phyloP scores from a whole-genome alignment of 2,329 filamentous ascomycete genomes.

The Trichophyton mentagrophytes region DNA sequence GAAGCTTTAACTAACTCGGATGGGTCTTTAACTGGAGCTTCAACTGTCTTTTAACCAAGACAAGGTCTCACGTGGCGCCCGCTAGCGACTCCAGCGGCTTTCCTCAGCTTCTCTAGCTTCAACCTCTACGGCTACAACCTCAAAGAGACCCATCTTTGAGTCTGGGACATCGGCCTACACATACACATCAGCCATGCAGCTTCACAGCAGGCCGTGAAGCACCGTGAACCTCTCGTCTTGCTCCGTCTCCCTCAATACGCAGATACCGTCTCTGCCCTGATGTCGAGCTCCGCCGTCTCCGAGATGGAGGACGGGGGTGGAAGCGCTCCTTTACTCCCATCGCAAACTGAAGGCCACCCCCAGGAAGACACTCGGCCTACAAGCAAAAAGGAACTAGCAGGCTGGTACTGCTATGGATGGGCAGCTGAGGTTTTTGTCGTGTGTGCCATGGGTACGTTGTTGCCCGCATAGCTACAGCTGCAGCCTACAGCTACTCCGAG shows the following conservation, averaged over 20 bases:
- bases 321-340: background rate
- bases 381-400: slow-evolving; percentile 71
- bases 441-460: slow-evolving; percentile 55
- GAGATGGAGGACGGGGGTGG: background rate
- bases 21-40: background rate
- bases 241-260: background rate
- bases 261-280: background rate
- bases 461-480: background rate
- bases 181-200: background rate
- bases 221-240: background rate
- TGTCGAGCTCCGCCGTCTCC: background rate
- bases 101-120: background rate
- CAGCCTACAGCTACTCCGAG: too few relatives aligned
- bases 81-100: background rate
- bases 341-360: background rate
- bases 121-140: background rate
- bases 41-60: background rate
- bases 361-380: slow-evolving; percentile 75
- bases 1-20: background rate
- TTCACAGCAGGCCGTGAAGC: background rate
- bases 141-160: background rate
- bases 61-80: background rate
- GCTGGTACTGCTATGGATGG: slow-evolving; percentile 95
- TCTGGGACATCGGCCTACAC: background rate
- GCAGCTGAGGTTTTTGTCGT: slow-evolving; percentile 94